A percentile compares a stretch with the other conserved stretches of the same genome.
Conservation (phyloP, 805 yeast species). For the Nakazawaea peltata region DNA sequence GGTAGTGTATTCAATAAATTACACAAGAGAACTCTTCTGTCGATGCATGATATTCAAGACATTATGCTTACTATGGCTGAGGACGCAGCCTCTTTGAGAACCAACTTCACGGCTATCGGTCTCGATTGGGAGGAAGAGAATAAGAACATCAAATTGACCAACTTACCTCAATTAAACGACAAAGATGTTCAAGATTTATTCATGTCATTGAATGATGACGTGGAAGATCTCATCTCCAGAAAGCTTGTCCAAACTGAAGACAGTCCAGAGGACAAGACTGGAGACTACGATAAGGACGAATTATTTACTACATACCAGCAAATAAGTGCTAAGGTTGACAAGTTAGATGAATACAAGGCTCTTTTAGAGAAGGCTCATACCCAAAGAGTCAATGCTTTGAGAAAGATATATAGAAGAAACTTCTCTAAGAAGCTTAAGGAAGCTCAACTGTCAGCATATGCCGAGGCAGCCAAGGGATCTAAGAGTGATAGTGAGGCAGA, state of each 20-base stretch:
- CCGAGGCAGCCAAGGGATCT: neutral
- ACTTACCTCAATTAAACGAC: constrained; percentile 19
- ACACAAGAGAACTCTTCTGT: constrained; percentile 31
- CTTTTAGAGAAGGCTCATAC: constrained; percentile 19
- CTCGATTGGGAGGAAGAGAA: constrained; percentile 48
- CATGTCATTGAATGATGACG: constrained; percentile 18
- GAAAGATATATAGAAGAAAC: constrained; percentile 7
- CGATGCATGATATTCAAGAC: constrained; percentile 35
- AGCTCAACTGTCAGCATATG: constrained; percentile 3
- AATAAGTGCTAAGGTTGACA: constrained; percentile 13
- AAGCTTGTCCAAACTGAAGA: constrained; percentile 17
- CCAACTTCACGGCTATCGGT: constrained; percentile 33
- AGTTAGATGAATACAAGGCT: constrained; percentile 12
- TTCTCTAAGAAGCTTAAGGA: constrained; percentile 6
- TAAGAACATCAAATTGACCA: constrained; percentile 28
- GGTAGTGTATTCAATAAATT: constrained; percentile 33
- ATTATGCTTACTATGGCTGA: constrained; percentile 35
- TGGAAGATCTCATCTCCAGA: constrained; percentile 20
- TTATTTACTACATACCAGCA: constrained; percentile 18
- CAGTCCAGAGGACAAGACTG: constrained; percentile 11
- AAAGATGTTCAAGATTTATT: constrained; percentile 19
- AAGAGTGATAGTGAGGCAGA: constrained; percentile 1
- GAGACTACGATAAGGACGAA: constrained; percentile 14
- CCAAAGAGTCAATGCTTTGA: constrained; percentile 19
- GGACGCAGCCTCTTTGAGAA: constrained; percentile 33